Percentiles rank a stretch among this genome's conserved stretches.
phyloP scores from a whole-genome alignment of 345 rosid species.

The Gossypium stocksii region DNA sequence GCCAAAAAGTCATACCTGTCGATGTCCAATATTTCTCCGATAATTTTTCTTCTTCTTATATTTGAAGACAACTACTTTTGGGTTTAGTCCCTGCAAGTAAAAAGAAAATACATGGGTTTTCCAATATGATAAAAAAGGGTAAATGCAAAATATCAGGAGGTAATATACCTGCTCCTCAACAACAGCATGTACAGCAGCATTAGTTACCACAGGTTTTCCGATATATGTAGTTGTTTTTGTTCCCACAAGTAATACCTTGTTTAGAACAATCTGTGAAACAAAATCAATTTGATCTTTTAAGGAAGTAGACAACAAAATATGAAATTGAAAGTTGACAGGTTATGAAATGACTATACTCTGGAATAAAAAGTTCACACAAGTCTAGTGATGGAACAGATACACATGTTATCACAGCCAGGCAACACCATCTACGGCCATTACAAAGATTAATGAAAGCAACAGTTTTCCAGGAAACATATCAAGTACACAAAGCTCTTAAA shows the following conservation, averaged over 20 bases:
- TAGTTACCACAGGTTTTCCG: conserved; percentile 87
- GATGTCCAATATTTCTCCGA: conserved; percentile 91
- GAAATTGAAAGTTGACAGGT: not conserved
- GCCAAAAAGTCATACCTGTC: conserved; percentile 57
- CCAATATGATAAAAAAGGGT: conserved; percentile 1
- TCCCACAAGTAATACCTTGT: conserved; percentile 96
- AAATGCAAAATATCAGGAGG: not conserved
- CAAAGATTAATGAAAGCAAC: not conserved
- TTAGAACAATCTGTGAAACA: conserved; percentile 57
- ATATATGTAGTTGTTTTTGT: conserved; percentile 77
- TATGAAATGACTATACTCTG: not conserved
- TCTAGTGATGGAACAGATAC: not conserved
- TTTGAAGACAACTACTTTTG: conserved; percentile 83
- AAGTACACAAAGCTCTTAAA: not conserved
- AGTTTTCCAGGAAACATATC: not conserved
- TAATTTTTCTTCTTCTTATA: conserved; percentile 93
- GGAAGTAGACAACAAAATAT: not conserved
- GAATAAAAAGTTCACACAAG: not conserved
- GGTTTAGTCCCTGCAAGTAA: conserved; percentile 63
- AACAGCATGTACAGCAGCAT: conserved; percentile 92
- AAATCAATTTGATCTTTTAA: conserved; percentile 9
- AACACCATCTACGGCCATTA: not conserved
- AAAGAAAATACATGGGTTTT: not conserved
- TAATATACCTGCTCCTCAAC: conserved; percentile 83
- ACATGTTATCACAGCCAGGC: not conserved